These are phyloP conservation scores for Cicer arietinum DNA, from an alignment of 306 rosid species.

Conservation along the genomic window DNA sequence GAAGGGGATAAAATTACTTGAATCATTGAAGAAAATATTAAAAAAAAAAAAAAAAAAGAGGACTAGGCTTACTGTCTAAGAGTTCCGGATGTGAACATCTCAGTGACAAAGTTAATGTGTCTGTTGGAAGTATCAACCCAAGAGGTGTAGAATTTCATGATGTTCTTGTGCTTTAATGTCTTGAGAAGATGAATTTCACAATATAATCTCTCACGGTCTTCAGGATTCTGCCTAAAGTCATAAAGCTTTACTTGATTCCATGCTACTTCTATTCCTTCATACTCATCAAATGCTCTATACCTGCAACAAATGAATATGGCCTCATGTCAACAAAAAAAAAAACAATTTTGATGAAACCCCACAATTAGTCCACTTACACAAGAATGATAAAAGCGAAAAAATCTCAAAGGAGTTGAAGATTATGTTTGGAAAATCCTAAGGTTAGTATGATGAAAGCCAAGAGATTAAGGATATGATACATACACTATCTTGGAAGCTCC, in stretches of 20 bases:
- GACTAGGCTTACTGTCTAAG: slow-evolving; percentile 79
- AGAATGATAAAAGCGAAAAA: slow-evolving; percentile 14
- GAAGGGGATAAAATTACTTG: too few species aligned
- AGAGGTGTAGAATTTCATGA: slow-evolving; percentile 91
- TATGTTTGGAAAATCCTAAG: slow-evolving; percentile 31
- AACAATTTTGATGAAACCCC: slow-evolving; percentile 35
- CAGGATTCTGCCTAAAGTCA: slow-evolving; percentile 78
- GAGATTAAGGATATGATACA: slow-evolving; percentile 44
- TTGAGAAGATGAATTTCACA: slow-evolving; percentile 96
- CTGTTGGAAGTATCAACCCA: slow-evolving; percentile 89
- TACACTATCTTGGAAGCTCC: slow-evolving; percentile 98
- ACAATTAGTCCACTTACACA: slow-evolving; percentile 8
- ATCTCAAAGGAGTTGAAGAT: slow-evolving; percentile 5
- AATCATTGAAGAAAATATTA: slow-evolving; percentile 7
- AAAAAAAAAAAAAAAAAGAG: not conserved
- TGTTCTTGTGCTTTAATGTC: slow-evolving; percentile 81
- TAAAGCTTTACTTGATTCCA: slow-evolving; percentile 96
- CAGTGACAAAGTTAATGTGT: slow-evolving; percentile 94
- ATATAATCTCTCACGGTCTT: slow-evolving; percentile 87
- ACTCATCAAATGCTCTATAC: slow-evolving; percentile 92
- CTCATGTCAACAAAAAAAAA: slow-evolving; percentile 19
- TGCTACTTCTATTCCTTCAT: slow-evolving; percentile 97
- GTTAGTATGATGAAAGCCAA: not conserved
- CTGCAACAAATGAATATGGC: slow-evolving; percentile 55
- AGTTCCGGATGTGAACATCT: slow-evolving; percentile 99